Percentiles rank a stretch among this genome's conserved stretches.
Evolutionary conservation across 345 rosid genomes (phyloP).

Genomic region (Physaria fendleri): DNA sequence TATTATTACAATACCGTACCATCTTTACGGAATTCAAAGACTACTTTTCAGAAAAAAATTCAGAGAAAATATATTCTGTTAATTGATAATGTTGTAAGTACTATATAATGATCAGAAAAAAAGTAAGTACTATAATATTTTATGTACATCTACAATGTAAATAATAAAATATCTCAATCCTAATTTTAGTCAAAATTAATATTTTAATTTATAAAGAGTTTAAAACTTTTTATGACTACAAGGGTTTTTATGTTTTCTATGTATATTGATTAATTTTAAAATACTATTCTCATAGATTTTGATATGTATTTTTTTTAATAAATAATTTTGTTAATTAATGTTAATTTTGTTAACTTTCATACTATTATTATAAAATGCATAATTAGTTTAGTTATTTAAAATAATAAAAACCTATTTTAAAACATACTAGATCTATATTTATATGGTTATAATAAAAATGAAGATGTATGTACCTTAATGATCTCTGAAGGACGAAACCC

Average conservation of each 20-base stretch:
- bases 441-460: not conserved
- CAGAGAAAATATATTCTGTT: not conserved
- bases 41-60: not conserved
- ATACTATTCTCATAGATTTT: no score
- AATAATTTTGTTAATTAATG: no score
- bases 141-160: not conserved
- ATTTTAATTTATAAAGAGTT: no score
- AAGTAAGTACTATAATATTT: conserved; percentile 8
- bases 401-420: not conserved
- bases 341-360: no score
- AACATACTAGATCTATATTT: not conserved
- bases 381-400: no score
- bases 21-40: not conserved
- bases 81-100: conserved; percentile 5
- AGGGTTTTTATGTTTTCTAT: no score
- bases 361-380: no score
- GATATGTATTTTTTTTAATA: no score
- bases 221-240: no score
- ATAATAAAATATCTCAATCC: not conserved
- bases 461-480: conserved; percentile 60
- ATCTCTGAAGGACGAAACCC: conserved; percentile 95
- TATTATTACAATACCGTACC: conserved; percentile 16
- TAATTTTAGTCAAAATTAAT: not conserved
- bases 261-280: no score
- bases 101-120: not conserved